A percentile compares a stretch with the other conserved stretches of the same genome.
phyloP scores from a whole-genome alignment of 441 rosid genomes.

The Daphne laureola region DNA sequence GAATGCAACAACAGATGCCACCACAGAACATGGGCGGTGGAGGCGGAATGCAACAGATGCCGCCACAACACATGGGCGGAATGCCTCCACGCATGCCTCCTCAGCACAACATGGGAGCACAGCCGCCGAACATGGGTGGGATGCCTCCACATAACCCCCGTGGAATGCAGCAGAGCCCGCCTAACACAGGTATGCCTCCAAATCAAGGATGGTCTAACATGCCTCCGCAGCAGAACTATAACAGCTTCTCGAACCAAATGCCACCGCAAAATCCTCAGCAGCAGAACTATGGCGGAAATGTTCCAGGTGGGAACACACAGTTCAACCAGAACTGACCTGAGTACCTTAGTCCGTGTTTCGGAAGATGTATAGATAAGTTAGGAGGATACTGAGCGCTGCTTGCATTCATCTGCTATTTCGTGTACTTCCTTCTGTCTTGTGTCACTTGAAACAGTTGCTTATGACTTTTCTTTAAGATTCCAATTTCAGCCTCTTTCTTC shows the following conservation, averaged over 20 bases:
- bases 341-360: not conserved
- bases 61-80: constrained; percentile 10
- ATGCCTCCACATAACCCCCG: constrained; percentile 26
- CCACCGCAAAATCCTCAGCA: constrained; percentile 33
- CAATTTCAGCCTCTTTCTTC: constrained; percentile 6
- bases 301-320: constrained; percentile 22
- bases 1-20: constrained; percentile 17
- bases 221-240: constrained; percentile 20
- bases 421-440: not conserved
- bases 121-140: constrained; percentile 17
- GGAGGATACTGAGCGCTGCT: constrained; percentile 8
- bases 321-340: too few relatives aligned
- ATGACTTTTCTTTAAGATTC: not conserved
- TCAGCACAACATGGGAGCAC: constrained; percentile 13
- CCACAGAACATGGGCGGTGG: constrained; percentile 24
- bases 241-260: constrained; percentile 24
- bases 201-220: constrained; percentile 36
- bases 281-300: constrained; percentile 28
- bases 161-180: constrained; percentile 15
- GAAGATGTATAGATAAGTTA: constrained; percentile 29
- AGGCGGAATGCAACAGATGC: constrained; percentile 6
- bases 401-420: not conserved
- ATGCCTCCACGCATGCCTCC: constrained; percentile 18
- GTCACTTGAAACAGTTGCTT: not conserved
- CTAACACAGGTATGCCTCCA: constrained; percentile 12